Percentiles rank a stretch among this genome's conserved stretches.
Evolutionary conservation across 345 rosid species (phyloP).

Genomic region (Eucalyptus grandis): DNA sequence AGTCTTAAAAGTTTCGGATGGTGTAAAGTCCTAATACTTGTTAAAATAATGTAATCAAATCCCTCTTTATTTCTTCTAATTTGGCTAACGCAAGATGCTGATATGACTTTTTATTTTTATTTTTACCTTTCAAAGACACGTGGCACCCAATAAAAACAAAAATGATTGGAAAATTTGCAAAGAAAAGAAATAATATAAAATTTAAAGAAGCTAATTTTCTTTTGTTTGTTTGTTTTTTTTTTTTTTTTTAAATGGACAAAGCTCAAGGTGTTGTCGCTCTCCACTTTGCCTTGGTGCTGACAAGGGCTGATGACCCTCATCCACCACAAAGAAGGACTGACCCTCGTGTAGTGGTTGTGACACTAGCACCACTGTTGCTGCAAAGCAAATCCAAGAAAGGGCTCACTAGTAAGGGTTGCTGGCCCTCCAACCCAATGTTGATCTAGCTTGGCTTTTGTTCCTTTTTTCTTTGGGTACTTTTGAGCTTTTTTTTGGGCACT

Average conservation of each 20-base stretch:
- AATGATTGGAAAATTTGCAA: neutral
- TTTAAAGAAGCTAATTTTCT: neutral
- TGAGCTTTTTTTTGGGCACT: neutral
- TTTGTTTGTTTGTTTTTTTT: too few species aligned
- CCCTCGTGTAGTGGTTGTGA: neutral
- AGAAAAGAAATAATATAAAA: neutral
- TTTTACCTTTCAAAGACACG: neutral
- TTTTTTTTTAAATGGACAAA: neutral
- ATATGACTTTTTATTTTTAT: neutral
- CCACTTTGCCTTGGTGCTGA: neutral
- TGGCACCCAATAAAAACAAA: neutral
- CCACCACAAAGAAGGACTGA: neutral
- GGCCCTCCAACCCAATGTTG: neutral
- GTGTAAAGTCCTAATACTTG: neutral
- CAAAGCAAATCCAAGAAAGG: neutral
- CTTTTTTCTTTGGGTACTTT: neutral
- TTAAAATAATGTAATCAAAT: neutral
- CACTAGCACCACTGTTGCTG: neutral
- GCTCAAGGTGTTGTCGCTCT: neutral
- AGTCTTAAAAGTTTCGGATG: neutral
- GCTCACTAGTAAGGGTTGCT: neutral
- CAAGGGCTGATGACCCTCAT: neutral
- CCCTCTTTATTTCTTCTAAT: neutral
- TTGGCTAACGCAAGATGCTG: neutral
- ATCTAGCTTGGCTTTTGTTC: neutral